Base-by-base conservation (phyloP, 495 filamentous ascomycete genomes). In the Penicillium robsamsonii region DNA sequence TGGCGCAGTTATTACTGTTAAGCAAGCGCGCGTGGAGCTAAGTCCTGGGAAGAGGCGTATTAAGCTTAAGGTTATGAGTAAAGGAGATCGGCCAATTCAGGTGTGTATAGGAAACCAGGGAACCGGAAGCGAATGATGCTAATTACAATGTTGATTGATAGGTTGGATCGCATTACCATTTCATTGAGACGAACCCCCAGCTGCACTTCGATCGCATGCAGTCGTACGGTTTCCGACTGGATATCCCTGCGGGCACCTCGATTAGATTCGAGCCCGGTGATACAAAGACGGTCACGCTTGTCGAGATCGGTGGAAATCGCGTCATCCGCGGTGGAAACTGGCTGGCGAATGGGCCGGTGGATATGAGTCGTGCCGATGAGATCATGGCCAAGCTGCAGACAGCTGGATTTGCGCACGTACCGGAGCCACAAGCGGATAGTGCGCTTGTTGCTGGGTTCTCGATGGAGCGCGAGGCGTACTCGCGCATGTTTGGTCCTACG, bases 251-350 rank as follows among this genome's bases (percentile, higher is more conserved):
- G 11, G 94, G 94, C 13, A 97, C 92, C 1, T 94, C 92, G 15
- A 86, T 97, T 31, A 84, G 94, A 33, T 98, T 98, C 59, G 94
- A 98, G 74, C 93, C 94, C 0, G 94, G 94, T 40, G 92, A 97
- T 70, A 85, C 83, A 30, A 95, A 90, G 78, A 96, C 91, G 10
- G 95, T 97, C n/a, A 88, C 84, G 3, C 75, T 97, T 13, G 93
- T 97, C 22, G 87, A 96, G 71, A 97, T 97, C 69, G 90, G 81
- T 35, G 94, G 94, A 1, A 74, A 87, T 58, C 82, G 83, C 68
- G 76, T 90, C n/a, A 96, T 98, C 58, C 78, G 78, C 12, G 94
- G 94, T 27, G 94, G 94, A 15, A 97, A 96, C 64, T 75, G 69
- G 45, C 59, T 97, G 18, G 93, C 92, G 3, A 78, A 81, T 33